phyloP scores from a whole-genome alignment of 345 rosid genomes.

The Pseudoturritis turrita region DNA sequence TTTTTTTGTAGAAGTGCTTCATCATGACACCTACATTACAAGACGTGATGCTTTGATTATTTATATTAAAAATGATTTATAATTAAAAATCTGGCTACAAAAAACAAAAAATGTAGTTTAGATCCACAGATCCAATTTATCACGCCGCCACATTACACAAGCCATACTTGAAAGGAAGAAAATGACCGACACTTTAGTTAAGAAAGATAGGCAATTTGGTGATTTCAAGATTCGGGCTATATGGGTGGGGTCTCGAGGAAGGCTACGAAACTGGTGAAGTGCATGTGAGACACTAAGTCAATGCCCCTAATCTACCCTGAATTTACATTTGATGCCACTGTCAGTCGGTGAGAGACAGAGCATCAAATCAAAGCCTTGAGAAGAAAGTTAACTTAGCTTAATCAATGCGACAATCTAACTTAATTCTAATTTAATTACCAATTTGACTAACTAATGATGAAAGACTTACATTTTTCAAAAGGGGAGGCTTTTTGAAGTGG shows the following conservation, averaged over 20 bases:
- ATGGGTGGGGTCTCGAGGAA: slow-evolving; percentile 24
- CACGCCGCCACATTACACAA: slow-evolving; percentile 34
- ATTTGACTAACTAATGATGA: neutral
- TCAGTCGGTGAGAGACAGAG: slow-evolving; percentile 32
- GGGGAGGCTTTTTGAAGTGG: slow-evolving; percentile 95
- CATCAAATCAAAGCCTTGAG: slow-evolving; percentile 26
- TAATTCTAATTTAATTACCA: neutral
- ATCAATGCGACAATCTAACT: neutral
- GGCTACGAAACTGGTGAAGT: slow-evolving; percentile 8
- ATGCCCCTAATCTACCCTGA: neutral
- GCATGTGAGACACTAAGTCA: slow-evolving; percentile 19
- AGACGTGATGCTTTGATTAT: slow-evolving; percentile 1
- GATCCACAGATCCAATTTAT: slow-evolving; percentile 28
- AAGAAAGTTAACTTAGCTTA: slow-evolving; percentile 16
- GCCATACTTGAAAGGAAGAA: slow-evolving; percentile 17
- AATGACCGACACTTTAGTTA: slow-evolving; percentile 25
- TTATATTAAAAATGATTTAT: too few relatives aligned
- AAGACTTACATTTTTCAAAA: slow-evolving; percentile 50
- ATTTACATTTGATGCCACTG: slow-evolving; percentile 29
- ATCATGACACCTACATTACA: slow-evolving; percentile 27
- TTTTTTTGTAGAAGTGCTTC: neutral
- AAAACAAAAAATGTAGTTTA: slow-evolving; percentile 21
- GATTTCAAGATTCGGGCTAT: neutral
- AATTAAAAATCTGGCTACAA: neutral
- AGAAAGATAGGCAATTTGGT: slow-evolving; percentile 6